Conservation (phyloP, 139 green algal species). For the Chlorella sp. region DNA sequence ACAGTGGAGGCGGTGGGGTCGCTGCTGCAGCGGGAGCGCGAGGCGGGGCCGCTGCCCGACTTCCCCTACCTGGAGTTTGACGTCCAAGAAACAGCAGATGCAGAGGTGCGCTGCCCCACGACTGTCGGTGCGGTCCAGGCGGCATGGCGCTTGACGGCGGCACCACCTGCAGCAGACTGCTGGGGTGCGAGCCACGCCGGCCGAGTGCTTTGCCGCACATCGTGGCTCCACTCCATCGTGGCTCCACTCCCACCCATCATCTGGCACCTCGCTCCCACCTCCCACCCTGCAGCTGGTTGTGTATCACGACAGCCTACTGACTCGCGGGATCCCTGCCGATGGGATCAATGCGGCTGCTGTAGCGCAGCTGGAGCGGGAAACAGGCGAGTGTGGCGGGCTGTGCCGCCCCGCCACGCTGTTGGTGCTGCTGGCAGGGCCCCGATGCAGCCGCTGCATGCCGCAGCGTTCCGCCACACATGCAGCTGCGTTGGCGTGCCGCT, state of each 20-base stretch:
- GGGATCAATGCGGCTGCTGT: background rate
- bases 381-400: background rate
- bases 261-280: background rate
- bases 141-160: too few relatives aligned
- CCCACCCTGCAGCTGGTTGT: conserved; percentile 22
- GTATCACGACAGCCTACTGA: conserved; percentile 28
- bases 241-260: background rate
- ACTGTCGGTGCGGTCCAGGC: too few relatives aligned
- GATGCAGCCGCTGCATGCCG: too few relatives aligned
- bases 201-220: too few relatives aligned
- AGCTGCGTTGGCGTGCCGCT: background rate
- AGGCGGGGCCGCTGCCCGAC: background rate
- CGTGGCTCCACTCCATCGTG: too few relatives aligned
- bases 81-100: conserved; percentile 35
- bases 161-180: too few relatives aligned
- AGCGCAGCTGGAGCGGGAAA: background rate
- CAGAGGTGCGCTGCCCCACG: conserved; percentile 5
- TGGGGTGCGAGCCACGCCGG: too few relatives aligned
- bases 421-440: too few relatives aligned
- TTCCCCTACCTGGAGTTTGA: conserved; percentile 44
- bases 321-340: background rate
- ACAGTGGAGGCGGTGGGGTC: conserved; percentile 13
- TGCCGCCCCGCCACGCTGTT: too few relatives aligned
- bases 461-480: too few relatives aligned
- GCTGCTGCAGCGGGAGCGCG: conserved; percentile 14